Conservation (phyloP, 495 filamentous ascomycete species). For the Apiosordaria backusii region DNA sequence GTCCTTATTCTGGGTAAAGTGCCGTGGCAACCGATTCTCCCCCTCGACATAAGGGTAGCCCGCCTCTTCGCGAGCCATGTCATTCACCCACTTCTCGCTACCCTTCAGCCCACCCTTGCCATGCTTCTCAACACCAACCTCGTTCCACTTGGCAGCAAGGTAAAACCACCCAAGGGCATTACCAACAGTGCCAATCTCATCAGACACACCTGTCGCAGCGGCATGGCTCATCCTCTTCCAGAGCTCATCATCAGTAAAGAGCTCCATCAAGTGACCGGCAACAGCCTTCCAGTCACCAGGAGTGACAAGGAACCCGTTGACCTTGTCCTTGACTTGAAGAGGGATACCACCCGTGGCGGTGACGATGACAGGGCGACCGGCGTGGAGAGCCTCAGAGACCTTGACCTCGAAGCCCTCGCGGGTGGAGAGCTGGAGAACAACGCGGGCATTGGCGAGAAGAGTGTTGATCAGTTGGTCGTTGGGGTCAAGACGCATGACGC, state of each 20-base stretch:
- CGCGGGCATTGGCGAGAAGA: constrained; percentile 67
- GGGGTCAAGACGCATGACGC: constrained; percentile 72
- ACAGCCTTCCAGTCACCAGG: constrained; percentile 70
- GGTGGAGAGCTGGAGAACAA: constrained; percentile 76
- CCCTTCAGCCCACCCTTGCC: constrained; percentile 41
- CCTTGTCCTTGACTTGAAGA: constrained; percentile 68
- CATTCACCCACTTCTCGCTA: constrained; percentile 66
- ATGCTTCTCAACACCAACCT: constrained; percentile 38
- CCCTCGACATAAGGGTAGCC: constrained; percentile 54
- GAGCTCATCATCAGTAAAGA: constrained; percentile 63
- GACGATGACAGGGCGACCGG: constrained; percentile 78
- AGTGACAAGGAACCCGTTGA: constrained; percentile 75
- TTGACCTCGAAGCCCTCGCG: constrained; percentile 89
- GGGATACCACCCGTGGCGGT: constrained; percentile 78
- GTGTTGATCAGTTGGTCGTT: constrained; percentile 81
- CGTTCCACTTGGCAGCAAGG: constrained; percentile 59
- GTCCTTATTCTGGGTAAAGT: constrained; percentile 39
- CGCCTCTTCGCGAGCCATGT: constrained; percentile 69
- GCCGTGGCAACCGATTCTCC: constrained; percentile 58
- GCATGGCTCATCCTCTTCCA: constrained; percentile 66
- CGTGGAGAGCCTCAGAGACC: constrained; percentile 82
- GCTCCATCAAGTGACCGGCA: constrained; percentile 62
- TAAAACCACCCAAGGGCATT: constrained; percentile 78
- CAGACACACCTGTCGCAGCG: constrained; percentile 64
- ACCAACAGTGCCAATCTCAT: constrained; percentile 81